phyloP scores from a whole-genome alignment of 2,329 filamentous ascomycete species.

The Aspergillus sclerotialis region DNA sequence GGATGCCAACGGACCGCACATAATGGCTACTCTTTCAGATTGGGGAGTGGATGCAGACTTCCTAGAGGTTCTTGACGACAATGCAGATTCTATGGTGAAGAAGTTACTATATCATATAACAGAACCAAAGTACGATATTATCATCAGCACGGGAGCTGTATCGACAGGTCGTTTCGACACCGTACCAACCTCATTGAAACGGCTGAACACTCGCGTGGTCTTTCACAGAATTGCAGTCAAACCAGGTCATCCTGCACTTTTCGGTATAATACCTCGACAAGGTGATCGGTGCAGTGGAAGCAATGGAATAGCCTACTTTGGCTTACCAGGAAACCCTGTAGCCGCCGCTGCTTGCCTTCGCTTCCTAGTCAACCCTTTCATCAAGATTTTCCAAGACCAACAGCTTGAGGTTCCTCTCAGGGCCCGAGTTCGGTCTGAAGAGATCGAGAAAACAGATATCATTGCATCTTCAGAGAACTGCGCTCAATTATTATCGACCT shows the following conservation, averaged over 20 bases:
- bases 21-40: constrained; percentile 9
- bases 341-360: constrained; percentile 22
- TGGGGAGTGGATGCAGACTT: constrained; percentile 12
- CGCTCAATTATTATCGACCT: not conserved
- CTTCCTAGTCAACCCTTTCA: constrained; percentile 21
- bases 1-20: constrained; percentile 20
- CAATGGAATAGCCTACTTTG: constrained; percentile 18
- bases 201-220: constrained; percentile 12
- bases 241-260: constrained; percentile 23
- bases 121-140: constrained; percentile 12
- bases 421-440: not conserved
- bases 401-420: not conserved
- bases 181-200: constrained; percentile 12
- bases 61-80: constrained; percentile 14
- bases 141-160: constrained; percentile 23
- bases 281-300: not conserved
- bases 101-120: constrained; percentile 4
- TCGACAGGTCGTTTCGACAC: constrained; percentile 22
- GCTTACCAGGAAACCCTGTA: constrained; percentile 20
- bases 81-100: constrained; percentile 5
- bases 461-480: not conserved
- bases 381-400: constrained; percentile 10
- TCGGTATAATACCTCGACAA: constrained; percentile 12
- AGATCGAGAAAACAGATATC: not conserved
- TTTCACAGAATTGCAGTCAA: constrained; percentile 23